Evolutionary conservation across 2,329 filamentous ascomycete genomes (phyloP), one percentile per base, ranked within the genome.

Genomic region (Pestalotiopsis sp.): DNA sequence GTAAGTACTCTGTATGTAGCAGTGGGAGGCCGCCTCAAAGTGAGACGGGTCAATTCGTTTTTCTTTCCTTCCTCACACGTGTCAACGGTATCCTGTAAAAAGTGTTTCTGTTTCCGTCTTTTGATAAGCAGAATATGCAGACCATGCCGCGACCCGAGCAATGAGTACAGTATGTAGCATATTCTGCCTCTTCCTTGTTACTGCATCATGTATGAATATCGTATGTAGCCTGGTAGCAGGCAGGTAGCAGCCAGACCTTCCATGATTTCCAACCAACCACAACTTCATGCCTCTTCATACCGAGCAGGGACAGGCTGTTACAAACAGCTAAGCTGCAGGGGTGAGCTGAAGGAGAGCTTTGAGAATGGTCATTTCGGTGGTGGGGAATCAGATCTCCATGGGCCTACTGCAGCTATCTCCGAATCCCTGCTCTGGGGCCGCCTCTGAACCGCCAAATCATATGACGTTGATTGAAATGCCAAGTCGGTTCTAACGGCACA

Each of bases 381-480:
- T 27, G 57, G 57, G 23, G 27, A 36, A 14, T 59, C 20, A 36
- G 23, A 59, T 59, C 57, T 59, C 27, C 23, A 59, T 59, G 23
- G 17, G 45, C 13, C 52, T 31, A 14, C 25, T 14, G 36, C 31
- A 36, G 31, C 14, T 41, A 62, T 38, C 25, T 31, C 27, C 38
- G 31, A 11, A 52, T 52, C 45, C 45, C 45, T 52, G 45, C 45
- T 36, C 31, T 52, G 45, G 45, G 45, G 45, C 59, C 36, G 59
- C 59, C 23, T 62, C 59, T 41, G 14, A 62, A 39, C 45, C 27
- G 31, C 59, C 59, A 41, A 62, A 41, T 62, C n/a, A 36, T 38
- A 62, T 62, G 59, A 62, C 59, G 59, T 62, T 62, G 27, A 62
- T 41, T 38, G 59, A 36, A 52, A 38, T 62, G 59, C 59, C 59